Evolutionary conservation across 2,329 filamentous ascomycete genomes (phyloP), one percentile per base, ranked within the genome.

Genomic region (Alternaria conjuncta): DNA sequence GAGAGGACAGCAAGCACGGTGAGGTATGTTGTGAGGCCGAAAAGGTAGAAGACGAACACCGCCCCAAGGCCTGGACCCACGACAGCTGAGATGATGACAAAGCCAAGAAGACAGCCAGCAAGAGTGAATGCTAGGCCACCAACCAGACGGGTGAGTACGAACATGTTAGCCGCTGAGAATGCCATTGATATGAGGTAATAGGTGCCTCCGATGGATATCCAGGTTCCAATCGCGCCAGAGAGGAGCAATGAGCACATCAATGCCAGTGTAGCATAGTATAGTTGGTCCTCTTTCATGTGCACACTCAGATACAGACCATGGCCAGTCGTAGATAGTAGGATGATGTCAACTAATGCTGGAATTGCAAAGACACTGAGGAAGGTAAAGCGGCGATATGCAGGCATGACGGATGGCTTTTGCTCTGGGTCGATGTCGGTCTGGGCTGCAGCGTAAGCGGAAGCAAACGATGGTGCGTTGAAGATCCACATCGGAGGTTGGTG

Each of bases 301-400:
- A 83, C 83, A 25, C 86, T 89, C 49, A 90, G 82, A 71, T 89
- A 90, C 21, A 90, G 76, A 9, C 88, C 88, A 57, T 87, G 84
- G 1, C 87, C 88, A 25, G 86, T 83, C 20, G 87, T 85, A 1
- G 86, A 87, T 20, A 90, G 79, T 8, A 90, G 76, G 10, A 88
- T 53, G 41, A 90, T 87, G 71, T 90, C 75, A 44, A 90, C 82
- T 55, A 90, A 81, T 23, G 88, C 88, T 0, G 88, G 88, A 46
- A 90, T 83, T 10, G 87, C 87, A 67, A 90, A 90, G 30, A 89
- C 86, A 64, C 86, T 86, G 23, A 89, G 78, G 66, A 87, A 88
- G 0, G 86, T 86, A 63, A 88, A 86, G 68, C 84, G 68, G 70
- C 85, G 78, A 75, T 84, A 85, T 18, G 78, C 78, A 20, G 83